Base-by-base conservation (phyloP, 208 protist genomes). In the Acanthamoeba sp. region DNA sequence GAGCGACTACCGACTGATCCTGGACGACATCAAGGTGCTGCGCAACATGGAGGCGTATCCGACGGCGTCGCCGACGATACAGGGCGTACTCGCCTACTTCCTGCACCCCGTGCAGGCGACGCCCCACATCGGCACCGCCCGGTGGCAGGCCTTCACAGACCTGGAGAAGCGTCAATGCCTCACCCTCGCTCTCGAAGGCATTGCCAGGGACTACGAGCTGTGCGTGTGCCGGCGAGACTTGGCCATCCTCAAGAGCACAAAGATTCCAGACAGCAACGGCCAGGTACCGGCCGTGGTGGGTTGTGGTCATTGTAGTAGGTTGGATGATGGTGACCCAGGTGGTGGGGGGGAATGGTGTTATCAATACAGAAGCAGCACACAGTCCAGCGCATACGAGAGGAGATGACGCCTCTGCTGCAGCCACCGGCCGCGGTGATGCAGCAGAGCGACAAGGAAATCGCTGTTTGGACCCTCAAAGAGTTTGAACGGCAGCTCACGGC, bases 101-200 rank as follows among this genome's bases (percentile, higher is more conserved):
- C 4, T 18, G 18, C 9, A 7, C 29, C 16, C 73, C 40, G 73
- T 38, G 42, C 73, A 84, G 42, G 34, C 73, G 6, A 84, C 73
- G 20, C 73, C 73, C 24, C n/a, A 84, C 29, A 84, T 84, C 34
- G 73, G 73, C 73, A 38, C 14, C 1, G 24, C 40, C 10, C 73
- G 73, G 1, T 84, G 73, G 73, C 73, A 52, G 42, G 32, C 73
- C 73, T 84, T 84, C 73, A 55, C 73, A 14, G 73, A 84, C 34
- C 14, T n/a, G 10, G 73, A 84, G 73, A 84, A 84, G 73, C 73
- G 73, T 27, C 12, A 27, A 50, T 84, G 73, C 73, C 73, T 84
- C 42, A 84, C 52, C n/a, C 73, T 84, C 38, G 73, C 73, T 27
- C 73, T 84, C 40, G 73, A 84, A 52, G 73, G 18, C 73, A 84